Evolutionary conservation across 805 yeast genomes (phyloP).

Genomic region (Suhomyces tanzawaensis): DNA sequence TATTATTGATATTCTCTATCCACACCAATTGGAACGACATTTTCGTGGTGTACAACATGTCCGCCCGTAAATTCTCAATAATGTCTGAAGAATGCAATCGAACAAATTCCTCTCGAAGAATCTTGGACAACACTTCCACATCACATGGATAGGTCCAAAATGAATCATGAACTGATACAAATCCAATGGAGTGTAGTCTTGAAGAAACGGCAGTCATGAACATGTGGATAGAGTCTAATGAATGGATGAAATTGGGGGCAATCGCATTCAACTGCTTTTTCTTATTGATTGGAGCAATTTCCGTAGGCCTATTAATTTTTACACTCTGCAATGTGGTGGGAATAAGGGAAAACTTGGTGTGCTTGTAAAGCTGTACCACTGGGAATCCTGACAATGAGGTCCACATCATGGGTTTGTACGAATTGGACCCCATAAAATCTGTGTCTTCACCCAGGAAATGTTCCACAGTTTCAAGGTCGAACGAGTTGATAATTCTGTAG

Average conservation of each 20-base stretch:
- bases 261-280: constrained; percentile 35
- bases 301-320: constrained; percentile 16
- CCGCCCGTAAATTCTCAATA: constrained; percentile 23
- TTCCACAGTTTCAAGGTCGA: constrained; percentile 16
- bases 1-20: constrained; percentile 14
- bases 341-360: constrained; percentile 11
- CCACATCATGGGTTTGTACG: constrained; percentile 41
- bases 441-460: constrained; percentile 1
- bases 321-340: constrained; percentile 24
- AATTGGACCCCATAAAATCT: constrained; percentile 19
- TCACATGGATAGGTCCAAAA: constrained; percentile 41
- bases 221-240: constrained; percentile 41
- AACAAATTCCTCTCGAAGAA: constrained; percentile 36
- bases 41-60: constrained; percentile 21
- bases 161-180: constrained; percentile 43
- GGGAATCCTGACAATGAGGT: constrained; percentile 41
- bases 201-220: constrained; percentile 33
- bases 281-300: constrained; percentile 23
- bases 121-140: constrained; percentile 23
- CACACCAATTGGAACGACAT: constrained; percentile 34
- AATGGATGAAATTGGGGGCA: constrained; percentile 45
- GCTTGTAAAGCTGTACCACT: constrained; percentile 35
- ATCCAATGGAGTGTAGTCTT: constrained; percentile 18
- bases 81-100: constrained; percentile 29
- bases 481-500: constrained; percentile 27